Evolutionary conservation across 805 yeast genomes (phyloP).

Genomic region (Wickerhamiella azyma): DNA sequence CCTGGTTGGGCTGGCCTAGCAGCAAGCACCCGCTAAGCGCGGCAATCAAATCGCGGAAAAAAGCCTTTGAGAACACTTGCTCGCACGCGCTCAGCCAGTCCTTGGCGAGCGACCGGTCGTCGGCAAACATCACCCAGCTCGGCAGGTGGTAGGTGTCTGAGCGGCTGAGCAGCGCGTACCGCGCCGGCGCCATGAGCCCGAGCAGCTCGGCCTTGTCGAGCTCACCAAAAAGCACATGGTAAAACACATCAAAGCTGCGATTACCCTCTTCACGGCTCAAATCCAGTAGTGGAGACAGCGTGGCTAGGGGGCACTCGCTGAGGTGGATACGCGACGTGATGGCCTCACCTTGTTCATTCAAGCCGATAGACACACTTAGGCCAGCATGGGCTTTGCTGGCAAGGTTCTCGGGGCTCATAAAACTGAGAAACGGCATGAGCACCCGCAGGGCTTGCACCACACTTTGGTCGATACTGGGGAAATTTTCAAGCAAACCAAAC

Average conservation of each 20-base stretch:
- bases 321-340: slow-evolving; percentile 23
- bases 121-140: slow-evolving; percentile 26
- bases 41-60: slow-evolving; percentile 24
- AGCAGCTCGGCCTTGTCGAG: slow-evolving; percentile 21
- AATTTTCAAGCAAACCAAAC: slow-evolving; percentile 20
- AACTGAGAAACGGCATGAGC: slow-evolving; percentile 27
- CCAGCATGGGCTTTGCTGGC: slow-evolving; percentile 26
- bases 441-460: slow-evolving; percentile 26
- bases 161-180: slow-evolving; percentile 22
- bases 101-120: slow-evolving; percentile 28
- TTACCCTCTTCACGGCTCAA: slow-evolving; percentile 18
- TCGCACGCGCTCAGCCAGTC: slow-evolving; percentile 30
- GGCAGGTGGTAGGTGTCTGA: slow-evolving; percentile 24
- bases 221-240: slow-evolving; percentile 25
- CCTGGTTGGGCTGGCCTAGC: slow-evolving; percentile 23
- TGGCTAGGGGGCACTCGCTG: slow-evolving; percentile 21
- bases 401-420: slow-evolving; percentile 26
- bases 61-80: slow-evolving; percentile 25
- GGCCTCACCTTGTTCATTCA: slow-evolving; percentile 23
- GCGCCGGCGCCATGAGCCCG: slow-evolving; percentile 21
- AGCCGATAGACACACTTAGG: slow-evolving; percentile 21
- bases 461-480: slow-evolving; percentile 26
- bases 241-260: slow-evolving; percentile 28
- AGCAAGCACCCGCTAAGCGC: slow-evolving; percentile 29
- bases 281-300: slow-evolving; percentile 23